Base-by-base conservation (phyloP, 495 filamentous ascomycete species). In the Neurospora terricola region DNA sequence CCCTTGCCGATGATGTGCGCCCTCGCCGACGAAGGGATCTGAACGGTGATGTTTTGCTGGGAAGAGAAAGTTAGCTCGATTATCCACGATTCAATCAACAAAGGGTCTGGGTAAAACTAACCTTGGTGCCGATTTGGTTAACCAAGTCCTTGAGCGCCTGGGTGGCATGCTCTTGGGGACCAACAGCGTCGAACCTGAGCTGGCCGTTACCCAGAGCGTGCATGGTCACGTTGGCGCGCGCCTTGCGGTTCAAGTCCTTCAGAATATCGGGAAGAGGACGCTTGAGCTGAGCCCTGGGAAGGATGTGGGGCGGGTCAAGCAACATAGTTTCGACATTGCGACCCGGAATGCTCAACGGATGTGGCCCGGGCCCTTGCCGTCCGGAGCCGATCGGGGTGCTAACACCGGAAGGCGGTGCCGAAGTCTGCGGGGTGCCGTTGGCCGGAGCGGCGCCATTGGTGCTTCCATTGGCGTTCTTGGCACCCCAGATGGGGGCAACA, bases 1-100 rank as follows among this genome's bases (percentile, higher is more conserved):
- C 91, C 89, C 70, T 91, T 92, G 78, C 96, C 96, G 80, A 99
- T 98, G 79, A 99, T 93, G 80, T 93, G 89, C 16, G 93, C 87
- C 69, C 93, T 89, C 6, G 93, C 88, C 39, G 92, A 94, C 16
- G 91, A 86, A 34, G 96, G 96, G 72, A 99, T 91, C 4, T 92
- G 86, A 36, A 97, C 86, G 73, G 88, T 90, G 71, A 92, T 80
- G 38, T 89, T 88, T 87, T 91, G 90, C 92, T 94, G 14, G 23
- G 70, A 73, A 62, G 34, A 66, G 54, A 34, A 1, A 21, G 36
- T 68, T 23, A 71, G 75, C 38, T 71, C 34, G 4, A 70, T 23
- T 30, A 69, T 27, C 18, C 45, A 38, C 27, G 2, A 71, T 16
- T 16, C 16, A 0, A 39, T 21, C 8, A 21, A 66, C 5, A 68